phyloP scores from a whole-genome alignment of 331 rosid genomes.

The Telfairia occidentalis region DNA sequence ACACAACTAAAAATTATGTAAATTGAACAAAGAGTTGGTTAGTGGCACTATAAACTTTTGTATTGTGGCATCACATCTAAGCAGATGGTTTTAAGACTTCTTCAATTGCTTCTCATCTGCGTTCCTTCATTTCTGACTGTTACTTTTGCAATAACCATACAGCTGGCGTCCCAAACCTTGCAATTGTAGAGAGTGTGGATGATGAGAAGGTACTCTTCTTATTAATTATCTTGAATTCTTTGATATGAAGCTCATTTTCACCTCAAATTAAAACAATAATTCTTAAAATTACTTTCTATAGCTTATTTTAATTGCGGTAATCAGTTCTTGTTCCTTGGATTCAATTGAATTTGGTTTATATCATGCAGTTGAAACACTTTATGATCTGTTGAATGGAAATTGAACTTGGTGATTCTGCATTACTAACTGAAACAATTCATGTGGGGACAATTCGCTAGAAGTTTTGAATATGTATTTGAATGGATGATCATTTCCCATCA shows the following conservation, averaged over 20 bases:
- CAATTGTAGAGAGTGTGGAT: constrained; percentile 67
- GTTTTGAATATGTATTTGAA: not conserved
- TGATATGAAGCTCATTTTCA: not conserved
- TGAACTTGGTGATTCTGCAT: not conserved
- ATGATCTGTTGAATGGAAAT: not conserved
- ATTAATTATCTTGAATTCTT: not conserved
- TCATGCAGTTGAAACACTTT: not conserved
- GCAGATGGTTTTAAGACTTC: not conserved
- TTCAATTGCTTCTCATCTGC: not conserved
- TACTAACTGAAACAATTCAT: not conserved
- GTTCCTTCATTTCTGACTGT: constrained; percentile 12
- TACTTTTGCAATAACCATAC: constrained; percentile 9
- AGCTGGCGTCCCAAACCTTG: constrained; percentile 77
- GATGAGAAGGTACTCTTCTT: constrained; percentile 52
- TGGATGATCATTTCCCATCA: not conserved
- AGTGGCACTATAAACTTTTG: not conserved
- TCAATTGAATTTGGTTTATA: not conserved
- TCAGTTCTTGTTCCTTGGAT: not conserved
- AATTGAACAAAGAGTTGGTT: not conserved
- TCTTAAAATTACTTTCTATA: not conserved
- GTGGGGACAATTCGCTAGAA: not conserved
- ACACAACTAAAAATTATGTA: not conserved
- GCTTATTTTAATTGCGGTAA: not conserved
- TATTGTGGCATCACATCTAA: not conserved
- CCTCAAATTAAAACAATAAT: not conserved